Base-by-base conservation (phyloP, 371 early-diverging fungal species). In the Mortierella polycephala region DNA sequence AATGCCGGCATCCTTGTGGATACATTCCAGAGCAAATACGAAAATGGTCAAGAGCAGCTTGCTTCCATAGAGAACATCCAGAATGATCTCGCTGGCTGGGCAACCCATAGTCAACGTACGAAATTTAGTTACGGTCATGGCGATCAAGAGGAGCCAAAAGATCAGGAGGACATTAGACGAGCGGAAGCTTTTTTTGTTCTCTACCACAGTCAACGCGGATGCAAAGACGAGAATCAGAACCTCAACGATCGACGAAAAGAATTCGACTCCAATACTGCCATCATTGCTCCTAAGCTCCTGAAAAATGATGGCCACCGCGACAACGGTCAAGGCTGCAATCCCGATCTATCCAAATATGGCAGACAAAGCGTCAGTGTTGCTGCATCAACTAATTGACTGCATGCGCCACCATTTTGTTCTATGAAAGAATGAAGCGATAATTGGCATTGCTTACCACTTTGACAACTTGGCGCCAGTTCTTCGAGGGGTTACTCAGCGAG, bases 131-230 rank as follows among this genome's bases (percentile, higher is more conserved):
- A 75, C 74, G 56, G 85, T 69, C 1, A 75, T 81, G 18, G 85
- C 49, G 12, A 89, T 65, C 4, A 84, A 83, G 50, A 91, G 83
- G n/a, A 94, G 77, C 95, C 95, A 95, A 72, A 88, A 95, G 57
- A 96, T 85, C 58, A 94, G 81, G 30, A 96, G 85, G 4, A 89
- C 82, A 12, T 89, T 86, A 0, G 95, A 94, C 0, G 93, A 82
- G 10, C 89, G 83, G 11, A 86, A 85, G 66, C 91, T 92, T 68
- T 95, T 93, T 23, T 86, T 60, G 75, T 90, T 87, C 62, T 93
- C 91, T 57, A 93, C 80, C 9, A 81, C 81, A 0, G 91, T 92
- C 61, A 92, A 81, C 0, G 82, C 55, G 74, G 87, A 84, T 0
- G 70, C 80, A 7, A 54, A 59, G 16, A 62, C 57, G 12, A 76